These are phyloP conservation scores for Cytospora chrysosperma DNA, from an alignment of 2,329 filamentous ascomycete genomes.

Conservation along the genomic window DNA sequence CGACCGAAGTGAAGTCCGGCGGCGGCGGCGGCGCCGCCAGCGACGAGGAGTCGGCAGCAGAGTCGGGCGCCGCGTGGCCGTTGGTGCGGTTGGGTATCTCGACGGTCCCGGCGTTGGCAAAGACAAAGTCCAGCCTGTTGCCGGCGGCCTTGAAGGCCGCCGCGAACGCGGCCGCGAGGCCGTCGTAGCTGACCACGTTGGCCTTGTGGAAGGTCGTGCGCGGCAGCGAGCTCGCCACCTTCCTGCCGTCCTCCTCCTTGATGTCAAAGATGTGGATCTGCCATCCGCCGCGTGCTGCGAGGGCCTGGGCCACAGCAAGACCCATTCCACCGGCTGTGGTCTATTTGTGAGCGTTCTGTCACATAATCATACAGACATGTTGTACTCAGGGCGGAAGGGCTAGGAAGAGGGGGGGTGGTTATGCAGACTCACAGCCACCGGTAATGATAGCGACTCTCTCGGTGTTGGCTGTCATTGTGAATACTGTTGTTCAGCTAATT, in stretches of 20 bases:
- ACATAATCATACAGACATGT: too few relatives aligned
- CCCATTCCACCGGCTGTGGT: constrained; percentile 43
- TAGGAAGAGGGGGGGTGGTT: too few relatives aligned
- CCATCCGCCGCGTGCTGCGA: constrained; percentile 38
- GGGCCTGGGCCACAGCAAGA: constrained; percentile 40
- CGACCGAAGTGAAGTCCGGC: constrained; percentile 13
- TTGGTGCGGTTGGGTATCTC: constrained; percentile 40
- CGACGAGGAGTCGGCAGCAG: too few relatives aligned
- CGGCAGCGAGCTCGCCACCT: constrained; percentile 30
- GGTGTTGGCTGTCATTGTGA: not conserved
- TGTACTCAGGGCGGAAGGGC: not conserved
- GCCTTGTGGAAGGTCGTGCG: constrained; percentile 39
- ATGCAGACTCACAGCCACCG: constrained; percentile 9
- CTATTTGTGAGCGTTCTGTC: not conserved
- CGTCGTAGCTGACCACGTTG: constrained; percentile 37
- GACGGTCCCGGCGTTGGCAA: constrained; percentile 47
- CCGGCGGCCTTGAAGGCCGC: constrained; percentile 32
- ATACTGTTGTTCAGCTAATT: not conserved
- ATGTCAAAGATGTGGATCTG: constrained; percentile 42
- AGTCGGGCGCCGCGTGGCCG: too few relatives aligned
- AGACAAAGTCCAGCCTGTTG: constrained; percentile 45
- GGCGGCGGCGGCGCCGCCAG: constrained; percentile 3
- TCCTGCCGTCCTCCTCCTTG: constrained; percentile 34
- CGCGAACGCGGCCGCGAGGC: constrained; percentile 35
- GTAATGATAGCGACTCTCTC: constrained; percentile 13